A percentile compares a stretch with the other conserved stretches of the same genome.
phyloP scores from a whole-genome alignment of 441 rosid species.

The Dalechampia spathulata region DNA sequence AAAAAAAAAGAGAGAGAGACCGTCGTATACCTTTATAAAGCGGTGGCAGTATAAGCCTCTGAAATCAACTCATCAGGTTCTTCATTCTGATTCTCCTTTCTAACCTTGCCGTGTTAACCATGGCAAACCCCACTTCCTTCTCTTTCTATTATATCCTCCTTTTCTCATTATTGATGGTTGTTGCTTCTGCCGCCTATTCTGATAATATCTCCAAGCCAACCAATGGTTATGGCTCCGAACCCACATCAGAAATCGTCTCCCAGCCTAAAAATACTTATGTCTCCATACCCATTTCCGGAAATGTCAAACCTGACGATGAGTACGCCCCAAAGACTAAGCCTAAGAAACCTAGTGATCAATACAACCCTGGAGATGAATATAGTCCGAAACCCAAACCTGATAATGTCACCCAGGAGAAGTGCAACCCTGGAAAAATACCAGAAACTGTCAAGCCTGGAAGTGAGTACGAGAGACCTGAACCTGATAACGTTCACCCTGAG shows the following conservation, averaged over 20 bases:
- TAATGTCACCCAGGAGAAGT: neutral
- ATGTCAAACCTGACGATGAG: neutral
- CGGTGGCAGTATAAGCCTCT: neutral
- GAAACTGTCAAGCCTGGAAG: too few relatives aligned
- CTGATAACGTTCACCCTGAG: neutral
- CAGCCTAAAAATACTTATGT: neutral
- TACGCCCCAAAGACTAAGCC: neutral
- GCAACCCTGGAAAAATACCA: too few relatives aligned
- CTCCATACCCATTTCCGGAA: neutral
- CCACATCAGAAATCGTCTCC: neutral
- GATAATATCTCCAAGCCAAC: neutral
- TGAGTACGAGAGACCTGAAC: too few relatives aligned
- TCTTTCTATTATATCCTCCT: conserved; percentile 4
- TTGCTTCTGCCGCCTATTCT: conserved; percentile 15
- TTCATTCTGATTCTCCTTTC: neutral
- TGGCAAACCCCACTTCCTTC: neutral
- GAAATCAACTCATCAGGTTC: neutral
- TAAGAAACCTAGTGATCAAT: too few relatives aligned
- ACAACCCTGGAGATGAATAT: neutral
- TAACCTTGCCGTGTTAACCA: neutral
- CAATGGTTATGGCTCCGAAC: neutral
- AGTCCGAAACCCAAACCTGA: neutral
- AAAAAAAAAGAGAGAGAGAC: too few relatives aligned
- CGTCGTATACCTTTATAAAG: conserved; percentile 4
- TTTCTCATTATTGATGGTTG: conserved; percentile 9